phyloP scores from a whole-genome alignment of 2,329 filamentous ascomycete species.

The Aspergillus tanneri region DNA sequence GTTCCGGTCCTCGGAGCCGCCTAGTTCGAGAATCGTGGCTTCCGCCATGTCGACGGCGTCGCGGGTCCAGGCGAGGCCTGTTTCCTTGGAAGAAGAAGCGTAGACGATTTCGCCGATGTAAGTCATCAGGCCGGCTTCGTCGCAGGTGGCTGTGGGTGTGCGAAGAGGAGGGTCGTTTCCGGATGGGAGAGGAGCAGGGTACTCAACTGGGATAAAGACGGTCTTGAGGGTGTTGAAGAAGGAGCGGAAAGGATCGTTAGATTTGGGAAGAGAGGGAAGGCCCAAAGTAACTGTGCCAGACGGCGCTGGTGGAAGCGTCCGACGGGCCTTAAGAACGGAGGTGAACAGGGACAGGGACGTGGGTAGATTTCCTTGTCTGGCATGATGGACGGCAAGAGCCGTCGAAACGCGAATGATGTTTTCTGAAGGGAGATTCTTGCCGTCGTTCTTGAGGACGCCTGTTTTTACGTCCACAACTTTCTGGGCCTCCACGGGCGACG shows the following conservation, averaged over 20 bases:
- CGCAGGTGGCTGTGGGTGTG: conserved; percentile 66
- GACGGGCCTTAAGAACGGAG: conserved; percentile 76
- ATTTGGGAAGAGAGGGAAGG: conserved; percentile 22
- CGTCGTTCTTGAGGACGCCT: conserved; percentile 61
- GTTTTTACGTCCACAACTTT: conserved; percentile 62
- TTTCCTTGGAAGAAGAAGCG: conserved; percentile 62
- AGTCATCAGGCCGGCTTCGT: conserved; percentile 80
- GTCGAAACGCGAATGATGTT: conserved; percentile 77
- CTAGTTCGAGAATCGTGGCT: conserved; percentile 51
- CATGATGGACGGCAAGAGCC: conserved; percentile 74
- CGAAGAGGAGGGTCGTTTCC: conserved; percentile 68
- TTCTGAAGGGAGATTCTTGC: conserved; percentile 57
- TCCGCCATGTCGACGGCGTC: conserved; percentile 82
- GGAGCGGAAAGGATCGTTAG: conserved; percentile 30
- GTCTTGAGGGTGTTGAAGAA: conserved; percentile 43
- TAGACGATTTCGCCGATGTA: conserved; percentile 95
- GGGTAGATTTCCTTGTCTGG: conserved; percentile 64
- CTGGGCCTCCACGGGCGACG: conserved; percentile 46
- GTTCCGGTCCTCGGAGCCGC: conserved; percentile 30
- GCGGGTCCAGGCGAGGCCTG: conserved; percentile 83
- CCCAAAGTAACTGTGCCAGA: conserved; percentile 26
- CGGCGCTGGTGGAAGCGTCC: conserved; percentile 52
- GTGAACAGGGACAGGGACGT: conserved; percentile 79
- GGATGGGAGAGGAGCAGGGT: conserved; percentile 68
- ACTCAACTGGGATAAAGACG: conserved; percentile 57